Evolutionary conservation across 257 asterid genomes (phyloP), one percentile per base, ranked within the genome.

Genomic region (Rhazya stricta): DNA sequence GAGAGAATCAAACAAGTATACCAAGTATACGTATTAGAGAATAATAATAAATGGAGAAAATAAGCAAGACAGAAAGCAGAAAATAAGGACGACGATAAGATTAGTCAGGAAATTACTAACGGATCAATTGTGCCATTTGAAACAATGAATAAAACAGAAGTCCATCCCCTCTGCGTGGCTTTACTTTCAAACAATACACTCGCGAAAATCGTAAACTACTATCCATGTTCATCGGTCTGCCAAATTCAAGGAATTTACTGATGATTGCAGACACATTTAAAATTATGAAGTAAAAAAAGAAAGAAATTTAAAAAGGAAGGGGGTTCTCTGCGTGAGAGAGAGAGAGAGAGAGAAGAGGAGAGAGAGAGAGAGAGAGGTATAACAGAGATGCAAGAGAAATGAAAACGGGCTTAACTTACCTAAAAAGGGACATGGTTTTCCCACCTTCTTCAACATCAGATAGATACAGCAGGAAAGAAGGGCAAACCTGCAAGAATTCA

Each of bases 381-480:
- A 43, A 37, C 67, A 61, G 69, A 63, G 76, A 72, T 37, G 29
- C 30, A 19, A 53, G 37, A 60, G 74, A 63, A 54, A 67, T 9
- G 29, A 50, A 19, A 50, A 29, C 7, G 74, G 51, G 19, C 9
- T 23, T 37, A 30, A 60, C 77, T 76, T 85, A 88, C 99, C 96
- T 92, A 97, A 37, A 82, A 92, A 32, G 99, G 99, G 63, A 95
- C 96, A 95, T 87, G 78, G 99, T 95, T 84, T 95, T 98, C 50
- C 99, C 98, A 56, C 99, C 98, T 87, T 95, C 96, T 79, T 92
- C 93, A 80, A 94, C 99, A 80, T 92, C 96, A 27, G 98, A 90
- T 78, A 95, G 81, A 84, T 95, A 95, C 76, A 95, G 79, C 76
- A 95, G 85, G 85, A 95, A 95, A 58, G 99, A 95, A 65, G 98